Base-by-base conservation (phyloP, 2,329 filamentous ascomycete genomes). In the Botrytis fabae region DNA sequence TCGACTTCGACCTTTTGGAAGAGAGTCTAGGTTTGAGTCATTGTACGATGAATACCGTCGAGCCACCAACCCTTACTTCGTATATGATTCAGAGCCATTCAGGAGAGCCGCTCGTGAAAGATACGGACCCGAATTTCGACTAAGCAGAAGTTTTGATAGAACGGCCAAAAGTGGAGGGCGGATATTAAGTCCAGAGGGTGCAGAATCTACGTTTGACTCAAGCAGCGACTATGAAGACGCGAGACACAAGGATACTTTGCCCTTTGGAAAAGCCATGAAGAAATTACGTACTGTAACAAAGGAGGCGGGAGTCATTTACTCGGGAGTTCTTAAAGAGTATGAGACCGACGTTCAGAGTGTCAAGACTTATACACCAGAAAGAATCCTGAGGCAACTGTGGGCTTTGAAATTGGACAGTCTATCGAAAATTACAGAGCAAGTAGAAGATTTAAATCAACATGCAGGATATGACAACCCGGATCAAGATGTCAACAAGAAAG, bases 231-330 rank as follows among this genome's bases (percentile, higher is more conserved):
- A 57, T 20, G 65, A 57, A 57, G 65, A 69, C n/a, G 48, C 38
- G 28, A 32, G 48, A 18, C n/a, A 57, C n/a, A 57, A 57, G 35
- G 18, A 44, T 44, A 40, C 48, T 18, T 16, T 69, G 28, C 48
- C 75, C 10, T 72, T 76, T 60, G 63, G 46, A 6, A 74, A 72
- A 59, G 74, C 74, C 12, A 72, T 76, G 71, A 74, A 70, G 35
- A 72, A 68, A 60, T 59, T 76, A 28, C 51, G 62, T 48, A 59
- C 46, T 9, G 73, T 75, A 1, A 60, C 80, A 12, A 71, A 61
- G 25, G 73, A 77, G 28, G 75, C 78, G 4, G 75, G 75, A 25
- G 46, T 70, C 14, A 76, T 77, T 64, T 79, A 78, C 72, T 74
- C 71, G 9, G 59, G 69, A 20, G 77, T 80, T 40, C 62, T 73